phyloP scores from a whole-genome alignment of 805 yeast genomes.

The Kluyveromyces siamensis region DNA sequence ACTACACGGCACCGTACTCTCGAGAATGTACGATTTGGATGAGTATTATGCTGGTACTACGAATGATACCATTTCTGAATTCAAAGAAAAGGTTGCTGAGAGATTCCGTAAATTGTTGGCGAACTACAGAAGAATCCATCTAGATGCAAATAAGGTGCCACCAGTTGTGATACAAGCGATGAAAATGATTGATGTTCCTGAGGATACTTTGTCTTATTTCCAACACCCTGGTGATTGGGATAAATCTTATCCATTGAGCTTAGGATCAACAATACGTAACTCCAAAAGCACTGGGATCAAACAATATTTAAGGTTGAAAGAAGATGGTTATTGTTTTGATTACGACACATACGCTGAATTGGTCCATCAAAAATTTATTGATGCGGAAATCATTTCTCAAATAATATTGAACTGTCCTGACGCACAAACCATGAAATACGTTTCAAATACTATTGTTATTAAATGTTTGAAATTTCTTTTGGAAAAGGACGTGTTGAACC shows the following conservation, averaged over 20 bases:
- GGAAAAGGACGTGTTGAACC: constrained; percentile 10
- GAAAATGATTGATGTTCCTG: constrained; percentile 16
- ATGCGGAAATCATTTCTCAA: constrained; percentile 12
- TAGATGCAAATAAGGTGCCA: constrained; percentile 19
- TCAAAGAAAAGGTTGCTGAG: constrained; percentile 24
- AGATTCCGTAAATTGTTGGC: constrained; percentile 19
- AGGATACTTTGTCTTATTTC: constrained; percentile 16
- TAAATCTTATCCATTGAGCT: constrained; percentile 22
- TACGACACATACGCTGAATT: constrained; percentile 25
- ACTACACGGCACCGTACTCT: constrained; percentile 27
- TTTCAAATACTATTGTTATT: constrained; percentile 15
- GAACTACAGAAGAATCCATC: constrained; percentile 18
- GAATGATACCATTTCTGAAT: constrained; percentile 20
- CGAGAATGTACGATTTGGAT: constrained; percentile 31
- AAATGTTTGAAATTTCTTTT: constrained; percentile 8
- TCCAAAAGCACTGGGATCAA: constrained; percentile 19
- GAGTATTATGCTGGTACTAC: constrained; percentile 21
- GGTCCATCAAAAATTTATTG: constrained; percentile 12
- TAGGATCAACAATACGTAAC: constrained; percentile 20
- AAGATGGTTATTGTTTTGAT: constrained; percentile 25
- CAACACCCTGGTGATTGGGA: constrained; percentile 29
- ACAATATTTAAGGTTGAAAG: constrained; percentile 16
- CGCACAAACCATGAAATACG: constrained; percentile 11
- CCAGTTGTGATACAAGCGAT: constrained; percentile 23
- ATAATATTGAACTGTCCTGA: constrained; percentile 13